Percentiles rank a stretch among this genome's conserved stretches.
Evolutionary conservation across 2,329 filamentous ascomycete genomes (phyloP).

Genomic region (Sordariomycetes sp.): DNA sequence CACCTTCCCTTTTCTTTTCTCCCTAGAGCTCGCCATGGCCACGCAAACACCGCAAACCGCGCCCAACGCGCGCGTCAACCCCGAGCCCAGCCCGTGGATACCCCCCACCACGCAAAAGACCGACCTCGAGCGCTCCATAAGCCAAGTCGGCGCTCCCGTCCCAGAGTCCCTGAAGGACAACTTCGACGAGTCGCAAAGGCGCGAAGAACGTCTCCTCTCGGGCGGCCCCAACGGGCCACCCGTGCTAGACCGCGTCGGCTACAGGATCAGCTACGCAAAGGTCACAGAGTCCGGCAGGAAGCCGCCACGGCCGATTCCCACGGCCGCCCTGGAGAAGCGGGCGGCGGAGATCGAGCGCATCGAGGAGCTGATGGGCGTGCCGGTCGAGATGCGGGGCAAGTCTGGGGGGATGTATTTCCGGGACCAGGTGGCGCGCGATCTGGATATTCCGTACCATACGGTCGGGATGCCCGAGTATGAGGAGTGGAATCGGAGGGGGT

Average conservation of each 20-base stretch:
- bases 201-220: not conserved
- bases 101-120: not conserved
- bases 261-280: not conserved
- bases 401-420: not conserved
- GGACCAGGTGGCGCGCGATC: not conserved
- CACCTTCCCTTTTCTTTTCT: not conserved
- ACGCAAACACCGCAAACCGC: not conserved
- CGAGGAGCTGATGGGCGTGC: not conserved
- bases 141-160: not conserved
- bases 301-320: not conserved
- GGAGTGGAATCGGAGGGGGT: not conserved
- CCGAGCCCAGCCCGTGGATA: not conserved
- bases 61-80: no score
- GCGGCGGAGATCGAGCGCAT: not conserved
- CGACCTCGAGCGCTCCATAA: not conserved
- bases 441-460: not conserved
- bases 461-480: not conserved
- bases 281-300: not conserved
- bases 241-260: not conserved
- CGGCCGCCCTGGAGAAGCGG: not conserved
- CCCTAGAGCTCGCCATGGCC: not conserved
- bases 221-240: not conserved
- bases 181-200: not conserved
- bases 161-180: not conserved
- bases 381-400: not conserved